phyloP scores from a whole-genome alignment of 768 basidiomycete species.

The Coprinellus aureogranulatus region DNA sequence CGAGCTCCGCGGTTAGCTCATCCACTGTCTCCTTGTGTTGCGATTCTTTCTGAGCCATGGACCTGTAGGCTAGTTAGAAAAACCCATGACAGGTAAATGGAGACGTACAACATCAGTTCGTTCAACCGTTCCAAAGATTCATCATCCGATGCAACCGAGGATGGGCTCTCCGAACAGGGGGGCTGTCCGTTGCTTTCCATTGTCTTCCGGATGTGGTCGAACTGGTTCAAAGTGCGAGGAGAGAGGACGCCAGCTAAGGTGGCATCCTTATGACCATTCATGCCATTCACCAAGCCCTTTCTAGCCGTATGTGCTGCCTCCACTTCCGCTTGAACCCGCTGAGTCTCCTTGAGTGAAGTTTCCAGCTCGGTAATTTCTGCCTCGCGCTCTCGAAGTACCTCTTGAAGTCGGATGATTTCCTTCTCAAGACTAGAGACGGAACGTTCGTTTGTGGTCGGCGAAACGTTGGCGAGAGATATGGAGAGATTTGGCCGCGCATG shows the following conservation, averaged over 20 bases:
- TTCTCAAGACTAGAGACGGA: conserved; percentile 85
- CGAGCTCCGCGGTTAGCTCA: conserved; percentile 63
- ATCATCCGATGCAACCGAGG: conserved; percentile 51
- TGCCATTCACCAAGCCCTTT: conserved; percentile 9
- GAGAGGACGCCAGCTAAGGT: conserved; percentile 47
- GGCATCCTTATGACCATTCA: conserved; percentile 21
- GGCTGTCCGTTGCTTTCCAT: conserved; percentile 49
- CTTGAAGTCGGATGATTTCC: conserved; percentile 94
- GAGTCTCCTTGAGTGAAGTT: conserved; percentile 41
- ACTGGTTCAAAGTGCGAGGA: conserved; percentile 69
- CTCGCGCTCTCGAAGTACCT: conserved; percentile 87
- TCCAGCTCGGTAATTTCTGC: conserved; percentile 84
- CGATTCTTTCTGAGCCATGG: conserved; percentile 97
- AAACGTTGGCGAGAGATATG: conserved; percentile 49
- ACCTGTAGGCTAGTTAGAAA: conserved; percentile 44
- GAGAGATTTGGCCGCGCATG: conserved; percentile 52
- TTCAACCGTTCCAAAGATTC: conserved; percentile 80
- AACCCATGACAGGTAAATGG: conserved; percentile 8
- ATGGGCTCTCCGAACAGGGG: conserved; percentile 33
- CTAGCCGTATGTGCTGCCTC: conserved; percentile 13
- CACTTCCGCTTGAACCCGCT: conserved; percentile 11
- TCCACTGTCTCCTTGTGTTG: conserved; percentile 81
- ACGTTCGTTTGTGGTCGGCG: conserved; percentile 48
- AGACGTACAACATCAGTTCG: conserved; percentile 84
- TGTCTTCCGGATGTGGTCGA: conserved; percentile 68